Conservation (phyloP, 352 stramenopile species). For the Ophiocytium majus region DNA sequence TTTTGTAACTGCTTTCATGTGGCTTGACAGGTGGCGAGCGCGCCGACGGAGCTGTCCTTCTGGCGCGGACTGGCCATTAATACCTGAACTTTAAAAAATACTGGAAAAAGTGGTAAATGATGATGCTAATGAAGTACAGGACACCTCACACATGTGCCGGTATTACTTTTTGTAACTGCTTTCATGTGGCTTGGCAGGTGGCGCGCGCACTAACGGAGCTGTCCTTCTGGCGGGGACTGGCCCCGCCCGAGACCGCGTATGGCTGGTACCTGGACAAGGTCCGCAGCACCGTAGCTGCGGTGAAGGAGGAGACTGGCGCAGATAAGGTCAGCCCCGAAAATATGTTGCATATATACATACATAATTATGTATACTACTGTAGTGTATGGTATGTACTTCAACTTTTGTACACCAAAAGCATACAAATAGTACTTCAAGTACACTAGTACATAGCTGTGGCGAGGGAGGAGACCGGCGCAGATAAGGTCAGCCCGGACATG, state of each 20-base stretch:
- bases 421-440: too few species aligned
- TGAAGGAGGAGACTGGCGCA: slow-evolving; percentile 49
- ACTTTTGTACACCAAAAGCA: slow-evolving; percentile 15
- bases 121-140: too few species aligned
- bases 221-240: slow-evolving; percentile 59
- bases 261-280: slow-evolving; percentile 66
- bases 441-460: slow-evolving; percentile 61
- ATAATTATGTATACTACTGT: slow-evolving; percentile 13
- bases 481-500: slow-evolving; percentile 31
- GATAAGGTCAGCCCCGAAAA: slow-evolving; percentile 29
- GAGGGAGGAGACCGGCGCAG: slow-evolving; percentile 48
- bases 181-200: slow-evolving; percentile 22
- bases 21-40: slow-evolving; percentile 35
- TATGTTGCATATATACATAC: slow-evolving; percentile 3
- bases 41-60: slow-evolving; percentile 51
- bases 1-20: slow-evolving; percentile 12
- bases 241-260: slow-evolving; percentile 59
- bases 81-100: too few species aligned
- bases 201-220: slow-evolving; percentile 42
- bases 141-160: too few species aligned
- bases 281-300: slow-evolving; percentile 56
- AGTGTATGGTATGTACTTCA: slow-evolving; percentile 7
- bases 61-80: slow-evolving; percentile 60
- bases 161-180: too few species aligned
- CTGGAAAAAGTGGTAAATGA: too few species aligned